Conservation (phyloP, 257 asterid species). For the Buddleja alternifolia region DNA sequence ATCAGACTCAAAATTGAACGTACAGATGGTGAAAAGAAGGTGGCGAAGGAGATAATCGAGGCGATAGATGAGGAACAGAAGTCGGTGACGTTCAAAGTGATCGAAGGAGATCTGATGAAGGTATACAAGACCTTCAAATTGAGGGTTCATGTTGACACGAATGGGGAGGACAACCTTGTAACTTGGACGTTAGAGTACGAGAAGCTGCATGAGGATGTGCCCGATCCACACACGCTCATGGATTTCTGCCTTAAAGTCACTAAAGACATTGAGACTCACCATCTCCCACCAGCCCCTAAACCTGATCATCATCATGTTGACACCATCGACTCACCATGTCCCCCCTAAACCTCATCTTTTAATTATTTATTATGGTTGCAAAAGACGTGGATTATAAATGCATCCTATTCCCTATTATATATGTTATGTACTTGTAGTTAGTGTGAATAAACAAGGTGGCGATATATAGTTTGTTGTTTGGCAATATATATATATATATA, state of each 20-base stretch:
- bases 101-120: constrained; percentile 53
- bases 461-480: too few species aligned
- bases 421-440: too few species aligned
- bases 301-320: too few species aligned
- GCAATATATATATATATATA: too few species aligned
- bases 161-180: constrained; percentile 34
- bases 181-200: constrained; percentile 52
- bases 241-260: constrained; percentile 34
- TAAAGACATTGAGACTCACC: constrained; percentile 51
- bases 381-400: too few species aligned
- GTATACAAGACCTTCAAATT: constrained; percentile 32
- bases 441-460: too few species aligned
- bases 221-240: constrained; percentile 40
- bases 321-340: not conserved
- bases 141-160: constrained; percentile 35
- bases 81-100: constrained; percentile 38
- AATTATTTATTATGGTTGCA: too few species aligned
- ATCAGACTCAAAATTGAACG: too few species aligned
- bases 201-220: constrained; percentile 34
- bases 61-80: constrained; percentile 45
- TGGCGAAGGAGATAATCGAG: constrained; percentile 44
- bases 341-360: too few species aligned
- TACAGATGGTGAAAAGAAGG: constrained; percentile 41
- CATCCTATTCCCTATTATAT: too few species aligned
- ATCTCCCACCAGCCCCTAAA: constrained; percentile 24